A percentile compares a stretch with the other conserved stretches of the same genome.
phyloP scores from a whole-genome alignment of 2,329 filamentous ascomycete species.

The Epichloe scottii region DNA sequence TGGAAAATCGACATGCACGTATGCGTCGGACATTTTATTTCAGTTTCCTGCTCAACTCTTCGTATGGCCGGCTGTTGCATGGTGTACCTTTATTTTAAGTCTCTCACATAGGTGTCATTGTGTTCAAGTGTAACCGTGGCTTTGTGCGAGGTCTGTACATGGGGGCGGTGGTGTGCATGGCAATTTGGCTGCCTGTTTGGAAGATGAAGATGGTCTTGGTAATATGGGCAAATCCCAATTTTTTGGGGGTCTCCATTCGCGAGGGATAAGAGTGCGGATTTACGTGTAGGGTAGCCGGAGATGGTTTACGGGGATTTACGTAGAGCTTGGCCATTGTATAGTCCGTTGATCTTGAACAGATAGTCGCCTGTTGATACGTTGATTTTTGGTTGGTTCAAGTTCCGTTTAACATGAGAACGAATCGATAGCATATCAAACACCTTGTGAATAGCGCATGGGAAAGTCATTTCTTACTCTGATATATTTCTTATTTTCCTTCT shows the following conservation, averaged over 20 bases:
- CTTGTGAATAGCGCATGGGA: background rate
- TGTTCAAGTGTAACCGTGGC: background rate
- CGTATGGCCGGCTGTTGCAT: background rate
- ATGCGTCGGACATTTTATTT: constrained; percentile 1
- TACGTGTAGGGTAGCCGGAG: no score
- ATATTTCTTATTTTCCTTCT: background rate
- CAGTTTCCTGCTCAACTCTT: background rate
- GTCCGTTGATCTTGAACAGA: background rate
- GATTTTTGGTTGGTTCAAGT: background rate
- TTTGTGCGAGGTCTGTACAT: background rate
- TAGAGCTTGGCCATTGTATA: no score
- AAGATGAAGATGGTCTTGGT: no score
- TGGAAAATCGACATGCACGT: background rate
- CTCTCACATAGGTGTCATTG: background rate
- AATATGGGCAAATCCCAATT: no score
- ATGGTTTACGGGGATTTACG: no score
- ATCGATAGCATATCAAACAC: background rate
- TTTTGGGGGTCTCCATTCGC: no score
- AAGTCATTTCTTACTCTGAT: background rate
- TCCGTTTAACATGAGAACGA: background rate
- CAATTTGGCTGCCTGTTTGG: background rate
- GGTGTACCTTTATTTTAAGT: background rate
- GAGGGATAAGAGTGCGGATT: no score
- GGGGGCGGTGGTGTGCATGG: background rate
- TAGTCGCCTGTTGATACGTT: background rate